Base-by-base conservation (phyloP, 768 basidiomycete genomes). In the Paxillus involutus region DNA sequence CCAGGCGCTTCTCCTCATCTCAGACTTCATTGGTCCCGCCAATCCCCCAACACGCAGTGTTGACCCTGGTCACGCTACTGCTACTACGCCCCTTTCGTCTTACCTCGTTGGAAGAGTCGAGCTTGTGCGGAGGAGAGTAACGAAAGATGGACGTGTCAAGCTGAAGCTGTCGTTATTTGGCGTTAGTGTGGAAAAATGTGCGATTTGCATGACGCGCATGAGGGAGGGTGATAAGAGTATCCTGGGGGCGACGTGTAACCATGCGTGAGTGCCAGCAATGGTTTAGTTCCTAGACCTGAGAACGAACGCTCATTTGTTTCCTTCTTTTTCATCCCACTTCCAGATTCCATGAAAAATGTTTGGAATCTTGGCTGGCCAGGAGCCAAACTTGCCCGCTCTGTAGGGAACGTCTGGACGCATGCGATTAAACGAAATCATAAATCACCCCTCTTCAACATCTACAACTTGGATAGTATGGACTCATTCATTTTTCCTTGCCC, bases 161-260 rank as follows among this genome's bases (percentile, higher is more conserved):
- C 61, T 89, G 43, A 91, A 89, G 72, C 68, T 90, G 46, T 74
- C 77, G 8, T 65, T 91, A 47, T 71, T 88, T 17, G 89, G 85
- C 37, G 73, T 79, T 13, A 62, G 75, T 1, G 88, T 91, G 33
- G 82, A 86, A 57, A 81, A 81, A 62, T 92, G 90, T 68, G 80
- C 84, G 39, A 84, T 90, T 47, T 91, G 90, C 65, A 71, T 89
- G 65, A 79, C 77, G 44, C 85, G 85, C 70, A 91, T 89, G 72
- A 83, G 75, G 69, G 75, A 72, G 8, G 79, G 71, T 16, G 85
- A 91, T 53, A 59, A 63, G 52, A 86, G 79, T 13, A 79, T 79
- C 33, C 62, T 88, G 68, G 78, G 80, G 4, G 79, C 80, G 13
- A 70, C 64, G 17, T 91, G 89, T 66, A 75, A 73, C 57, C 89